Conservation (phyloP, 2,329 filamentous ascomycete genomes). For the Colletotrichum tanaceti region DNA sequence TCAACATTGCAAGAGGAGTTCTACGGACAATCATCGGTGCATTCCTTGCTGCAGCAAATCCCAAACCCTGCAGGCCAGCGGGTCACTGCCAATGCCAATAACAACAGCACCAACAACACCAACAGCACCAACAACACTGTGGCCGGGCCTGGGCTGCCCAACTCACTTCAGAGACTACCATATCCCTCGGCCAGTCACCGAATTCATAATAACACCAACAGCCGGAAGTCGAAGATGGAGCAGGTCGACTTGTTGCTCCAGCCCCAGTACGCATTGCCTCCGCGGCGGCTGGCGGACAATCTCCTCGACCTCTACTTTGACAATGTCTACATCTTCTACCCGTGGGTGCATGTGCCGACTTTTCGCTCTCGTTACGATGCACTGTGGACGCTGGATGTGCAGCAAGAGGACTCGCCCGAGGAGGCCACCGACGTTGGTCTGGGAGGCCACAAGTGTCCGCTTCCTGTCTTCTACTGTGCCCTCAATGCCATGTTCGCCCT, state of each 20-base stretch:
- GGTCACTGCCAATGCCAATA: neutral
- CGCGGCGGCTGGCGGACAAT: neutral
- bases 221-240: too few species aligned
- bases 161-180: too few species aligned
- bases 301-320: neutral
- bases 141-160: too few species aligned
- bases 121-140: too few species aligned
- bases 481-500: conserved; percentile 23
- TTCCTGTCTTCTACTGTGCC: conserved; percentile 6
- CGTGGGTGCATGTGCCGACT: neutral
- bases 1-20: neutral
- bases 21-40: neutral
- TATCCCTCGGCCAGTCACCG: too few species aligned
- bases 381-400: neutral
- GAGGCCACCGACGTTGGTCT: neutral
- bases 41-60: neutral
- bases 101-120: too few species aligned
- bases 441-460: neutral
- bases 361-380: neutral
- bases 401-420: neutral
- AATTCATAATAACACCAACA: too few species aligned
- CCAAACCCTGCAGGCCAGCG: too few species aligned
- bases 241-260: neutral
- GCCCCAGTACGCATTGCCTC: neutral
- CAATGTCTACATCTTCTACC: neutral